Base-by-base conservation (phyloP, 257 asterid genomes). In the Nyctanthes arbortristis region DNA sequence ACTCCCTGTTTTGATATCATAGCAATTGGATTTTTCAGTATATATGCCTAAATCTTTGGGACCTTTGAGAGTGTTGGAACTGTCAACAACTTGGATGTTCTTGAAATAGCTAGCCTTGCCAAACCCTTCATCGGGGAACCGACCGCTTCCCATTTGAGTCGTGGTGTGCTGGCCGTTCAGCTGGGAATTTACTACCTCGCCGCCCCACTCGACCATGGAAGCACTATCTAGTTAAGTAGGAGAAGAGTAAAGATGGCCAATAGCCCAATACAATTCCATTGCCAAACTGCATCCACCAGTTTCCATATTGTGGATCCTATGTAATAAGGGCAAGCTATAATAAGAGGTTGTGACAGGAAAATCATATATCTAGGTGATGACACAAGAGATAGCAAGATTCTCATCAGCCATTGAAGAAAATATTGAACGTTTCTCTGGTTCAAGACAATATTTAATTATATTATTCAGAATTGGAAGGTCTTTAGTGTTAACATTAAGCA, bases 261-360 rank as follows among this genome's bases (percentile, higher is more conserved):
- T 91, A 91, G 3, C 97, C 97, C 43, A 91, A 33, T 13, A 89
- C 89, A 34, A 87, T 85, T 75, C 72, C 97, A 20, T 72, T 83
- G 20, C 97, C 97, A 64, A 87, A 91, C 66, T 91, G 96, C 96
- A 91, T 87, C 97, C 97, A 91, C 97, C 97, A 91, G 58, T 91
- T 74, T 20, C 97, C 97, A 72, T 89, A 89, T 76, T 85, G 87
- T 31, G 93, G 93, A 74, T 91, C 97, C 97, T 91, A 75, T 39
- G 69, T 68, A 52, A 7, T 22, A 20, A 20, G 3, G 10, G 1
- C 10, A 47, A 47, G 56, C n/a, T 49, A 52, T 3, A 24, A 52
- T 7, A 52, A 1, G 29, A n/a, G n/a, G n/a, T n/a, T n/a, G n/a
- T n/a, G n/a, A n/a, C 47, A 39, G 10, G 13, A 7, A 10, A 39